Evolutionary conservation across 2,329 filamentous ascomycete species (phyloP).

Genomic region (Monilinia fructigena): DNA sequence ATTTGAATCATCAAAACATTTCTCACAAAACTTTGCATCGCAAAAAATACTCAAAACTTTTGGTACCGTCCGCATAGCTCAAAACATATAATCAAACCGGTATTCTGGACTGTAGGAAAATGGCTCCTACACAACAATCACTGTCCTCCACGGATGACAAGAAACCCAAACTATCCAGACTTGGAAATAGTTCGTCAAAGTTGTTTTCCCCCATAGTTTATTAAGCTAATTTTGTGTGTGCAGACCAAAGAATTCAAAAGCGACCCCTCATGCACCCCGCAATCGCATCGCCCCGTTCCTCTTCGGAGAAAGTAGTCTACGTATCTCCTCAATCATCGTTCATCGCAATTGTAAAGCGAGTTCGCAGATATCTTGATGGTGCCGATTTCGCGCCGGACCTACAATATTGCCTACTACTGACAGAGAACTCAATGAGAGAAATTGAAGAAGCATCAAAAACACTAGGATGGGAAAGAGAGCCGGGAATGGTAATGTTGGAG

Average conservation of each 20-base stretch:
- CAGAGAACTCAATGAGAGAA: slow-evolving; percentile 24
- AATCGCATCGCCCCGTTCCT: slow-evolving; percentile 31
- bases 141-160: slow-evolving; percentile 21
- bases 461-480: slow-evolving; percentile 25
- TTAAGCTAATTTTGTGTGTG: neutral
- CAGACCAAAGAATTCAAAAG: slow-evolving; percentile 39
- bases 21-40: neutral
- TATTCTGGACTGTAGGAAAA: neutral
- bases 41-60: too few species aligned
- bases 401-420: slow-evolving; percentile 23
- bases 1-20: neutral
- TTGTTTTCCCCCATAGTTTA: slow-evolving; percentile 30
- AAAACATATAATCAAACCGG: neutral
- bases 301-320: slow-evolving; percentile 37
- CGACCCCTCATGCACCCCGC: slow-evolving; percentile 40
- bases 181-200: slow-evolving; percentile 29
- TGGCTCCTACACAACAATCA: slow-evolving; percentile 2
- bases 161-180: slow-evolving; percentile 2
- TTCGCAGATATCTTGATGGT: slow-evolving; percentile 33
- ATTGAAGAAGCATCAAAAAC: slow-evolving; percentile 28
- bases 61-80: neutral
- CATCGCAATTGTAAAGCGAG: slow-evolving; percentile 38
- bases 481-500: slow-evolving; percentile 25
- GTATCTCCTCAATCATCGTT: slow-evolving; percentile 37
- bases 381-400: slow-evolving; percentile 35